Conservation (phyloP, 2,329 filamentous ascomycete genomes). For the Aspergillus clavatus region DNA sequence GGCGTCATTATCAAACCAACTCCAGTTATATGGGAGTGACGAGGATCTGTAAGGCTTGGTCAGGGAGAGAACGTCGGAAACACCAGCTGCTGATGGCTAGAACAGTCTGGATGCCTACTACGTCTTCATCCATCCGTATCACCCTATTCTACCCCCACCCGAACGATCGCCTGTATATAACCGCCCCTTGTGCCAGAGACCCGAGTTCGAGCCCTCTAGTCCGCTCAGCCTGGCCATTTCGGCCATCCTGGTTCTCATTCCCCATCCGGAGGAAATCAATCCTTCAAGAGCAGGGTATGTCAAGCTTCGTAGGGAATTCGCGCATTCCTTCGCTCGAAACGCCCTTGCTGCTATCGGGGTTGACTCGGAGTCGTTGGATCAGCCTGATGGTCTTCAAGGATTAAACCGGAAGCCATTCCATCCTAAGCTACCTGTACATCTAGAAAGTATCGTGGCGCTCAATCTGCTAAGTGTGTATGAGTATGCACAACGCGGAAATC, state of each 20-base stretch:
- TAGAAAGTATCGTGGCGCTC: constrained; percentile 27
- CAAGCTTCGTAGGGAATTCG: constrained; percentile 18
- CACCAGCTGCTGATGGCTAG: background rate
- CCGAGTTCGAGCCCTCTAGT: constrained; percentile 17
- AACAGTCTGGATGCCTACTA: constrained; percentile 29
- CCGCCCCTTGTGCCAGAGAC: constrained; percentile 8
- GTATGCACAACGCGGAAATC: constrained; percentile 28
- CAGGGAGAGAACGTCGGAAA: background rate
- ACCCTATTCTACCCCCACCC: constrained; percentile 26
- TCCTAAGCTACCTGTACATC: constrained; percentile 16
- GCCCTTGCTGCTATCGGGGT: constrained; percentile 22
- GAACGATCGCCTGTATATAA: constrained; percentile 12
- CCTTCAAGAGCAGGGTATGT: constrained; percentile 17
- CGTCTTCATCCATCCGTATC: constrained; percentile 28
- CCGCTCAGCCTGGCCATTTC: constrained; percentile 26
- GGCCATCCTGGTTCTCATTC: constrained; percentile 25
- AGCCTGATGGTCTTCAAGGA: constrained; percentile 9
- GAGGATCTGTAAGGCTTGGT: constrained; percentile 38
- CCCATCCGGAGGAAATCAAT: constrained; percentile 18
- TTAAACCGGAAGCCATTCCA: constrained; percentile 14
- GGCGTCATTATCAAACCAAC: constrained; percentile 18
- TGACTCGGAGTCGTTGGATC: constrained; percentile 21
- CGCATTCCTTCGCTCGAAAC: constrained; percentile 21
- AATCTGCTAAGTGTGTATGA: constrained; percentile 27
- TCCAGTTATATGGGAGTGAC: constrained; percentile 42